A percentile compares a stretch with the other conserved stretches of the same genome.
Conservation (phyloP, 768 basidiomycete genomes). For the Psilocybe cubensis region DNA sequence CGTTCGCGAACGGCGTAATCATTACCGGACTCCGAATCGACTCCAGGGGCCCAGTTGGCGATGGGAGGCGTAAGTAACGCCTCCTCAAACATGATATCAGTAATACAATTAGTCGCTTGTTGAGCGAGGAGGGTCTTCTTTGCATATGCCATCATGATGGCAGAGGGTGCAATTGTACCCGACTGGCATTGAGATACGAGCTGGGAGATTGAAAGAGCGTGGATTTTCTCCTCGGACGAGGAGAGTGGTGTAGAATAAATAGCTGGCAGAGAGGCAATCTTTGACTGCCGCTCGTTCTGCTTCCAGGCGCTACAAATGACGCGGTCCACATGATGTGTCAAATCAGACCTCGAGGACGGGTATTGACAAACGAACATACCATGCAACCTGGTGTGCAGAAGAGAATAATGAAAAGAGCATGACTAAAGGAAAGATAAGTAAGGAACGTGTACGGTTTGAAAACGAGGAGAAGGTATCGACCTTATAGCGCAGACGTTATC, state of each 20-base stretch:
- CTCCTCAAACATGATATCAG: conserved; percentile 64
- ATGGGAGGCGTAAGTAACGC: conserved; percentile 40
- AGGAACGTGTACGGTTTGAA: conserved; percentile 16
- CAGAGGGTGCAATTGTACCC: conserved; percentile 41
- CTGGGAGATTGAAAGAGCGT: conserved; percentile 50
- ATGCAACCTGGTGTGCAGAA: conserved; percentile 42
- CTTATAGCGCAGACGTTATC: conserved; percentile 29
- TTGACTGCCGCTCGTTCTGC: conserved; percentile 45
- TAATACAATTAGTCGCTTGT: conserved; percentile 65
- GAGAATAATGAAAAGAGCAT: conserved; percentile 40
- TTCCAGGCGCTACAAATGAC: conserved; percentile 41
- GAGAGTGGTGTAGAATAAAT: conserved; percentile 45
- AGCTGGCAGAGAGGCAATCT: conserved; percentile 43
- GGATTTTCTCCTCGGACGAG: conserved; percentile 47
- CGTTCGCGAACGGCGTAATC: conserved; percentile 40
- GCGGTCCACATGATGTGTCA: conserved; percentile 5
- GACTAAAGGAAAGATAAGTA: conserved; percentile 26
- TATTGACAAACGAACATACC: conserved; percentile 33
- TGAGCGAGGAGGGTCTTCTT: conserved; percentile 60
- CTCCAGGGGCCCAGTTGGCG: conserved; percentile 41
- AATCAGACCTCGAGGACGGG: conserved; percentile 11
- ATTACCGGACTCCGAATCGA: conserved; percentile 37
- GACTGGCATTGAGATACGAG: conserved; percentile 48
- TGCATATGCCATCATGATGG: conserved; percentile 53
- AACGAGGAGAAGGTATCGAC: conserved; percentile 18